Conservation (phyloP, 768 basidiomycete species). For the Lactifluus volemus region DNA sequence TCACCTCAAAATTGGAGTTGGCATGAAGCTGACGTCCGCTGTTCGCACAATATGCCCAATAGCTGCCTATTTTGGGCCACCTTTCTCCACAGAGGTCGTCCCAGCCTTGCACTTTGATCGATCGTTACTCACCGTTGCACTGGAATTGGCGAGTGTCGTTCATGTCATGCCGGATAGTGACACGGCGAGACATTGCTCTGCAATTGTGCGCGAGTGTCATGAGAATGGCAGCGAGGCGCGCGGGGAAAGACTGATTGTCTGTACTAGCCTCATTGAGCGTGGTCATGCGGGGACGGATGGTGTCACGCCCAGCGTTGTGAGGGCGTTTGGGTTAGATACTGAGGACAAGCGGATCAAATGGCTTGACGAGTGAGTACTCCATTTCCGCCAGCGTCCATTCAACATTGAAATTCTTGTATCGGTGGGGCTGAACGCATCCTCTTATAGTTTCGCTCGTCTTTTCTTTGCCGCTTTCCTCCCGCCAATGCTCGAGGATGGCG, state of each 20-base stretch:
- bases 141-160: no score
- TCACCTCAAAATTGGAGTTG: constrained; percentile 46
- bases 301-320: constrained; percentile 39
- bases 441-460: no score
- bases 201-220: constrained; percentile 42
- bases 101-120: constrained; percentile 41
- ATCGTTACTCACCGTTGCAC: constrained; percentile 28
- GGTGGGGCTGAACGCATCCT: no score
- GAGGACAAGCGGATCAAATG: no score
- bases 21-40: constrained; percentile 49
- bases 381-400: no score
- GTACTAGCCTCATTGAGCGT: constrained; percentile 26
- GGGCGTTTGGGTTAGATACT: constrained; percentile 39
- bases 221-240: constrained; percentile 33
- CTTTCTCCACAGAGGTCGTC: constrained; percentile 45
- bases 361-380: no score
- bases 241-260: constrained; percentile 13
- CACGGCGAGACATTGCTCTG: constrained; percentile 46
- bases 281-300: constrained; percentile 42
- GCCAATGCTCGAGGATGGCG: no score
- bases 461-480: no score
- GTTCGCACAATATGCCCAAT: constrained; percentile 53
- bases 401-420: no score
- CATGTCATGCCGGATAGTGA: constrained; percentile 21
- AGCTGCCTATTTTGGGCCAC: constrained; percentile 46